These are phyloP conservation scores for Nigrospora oryzae DNA, from an alignment of 2,329 filamentous ascomycete species.

Conservation along the genomic window DNA sequence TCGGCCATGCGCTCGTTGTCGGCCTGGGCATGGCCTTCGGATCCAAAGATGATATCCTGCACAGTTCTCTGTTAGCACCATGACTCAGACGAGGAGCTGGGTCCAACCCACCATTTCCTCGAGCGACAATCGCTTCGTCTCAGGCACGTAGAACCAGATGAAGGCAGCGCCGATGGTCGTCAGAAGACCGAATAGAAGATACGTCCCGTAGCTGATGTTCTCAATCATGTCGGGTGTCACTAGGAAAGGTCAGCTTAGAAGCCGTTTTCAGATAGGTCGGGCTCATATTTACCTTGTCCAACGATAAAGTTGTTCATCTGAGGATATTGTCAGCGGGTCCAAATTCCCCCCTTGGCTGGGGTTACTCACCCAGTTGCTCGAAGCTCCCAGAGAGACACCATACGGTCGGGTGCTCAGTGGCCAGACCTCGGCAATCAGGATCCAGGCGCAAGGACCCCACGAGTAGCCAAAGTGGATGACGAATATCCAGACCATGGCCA, in stretches of 20 bases:
- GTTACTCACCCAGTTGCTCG: conserved; percentile 49
- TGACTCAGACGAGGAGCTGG: no score
- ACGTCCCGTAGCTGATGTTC: conserved; percentile 60
- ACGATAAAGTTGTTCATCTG: no score
- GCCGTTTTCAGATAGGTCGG: no score
- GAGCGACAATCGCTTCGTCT: conserved; percentile 54
- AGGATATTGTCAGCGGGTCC: neutral
- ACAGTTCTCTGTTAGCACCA: neutral
- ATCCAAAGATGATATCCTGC: conserved; percentile 60
- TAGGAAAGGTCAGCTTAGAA: neutral
- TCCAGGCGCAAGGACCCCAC: conserved; percentile 70
- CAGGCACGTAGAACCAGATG: conserved; percentile 56
- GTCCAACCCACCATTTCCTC: conserved; percentile 48
- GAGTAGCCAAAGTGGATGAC: conserved; percentile 68
- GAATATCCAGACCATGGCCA: conserved; percentile 65
- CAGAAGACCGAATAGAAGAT: conserved; percentile 60
- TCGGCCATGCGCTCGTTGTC: conserved; percentile 65
- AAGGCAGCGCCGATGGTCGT: conserved; percentile 54
- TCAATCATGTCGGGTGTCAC: conserved; percentile 62
- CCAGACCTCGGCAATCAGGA: conserved; percentile 68
- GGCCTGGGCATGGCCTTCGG: conserved; percentile 55
- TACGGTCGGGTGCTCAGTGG: conserved; percentile 62
- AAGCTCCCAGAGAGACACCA: conserved; percentile 60
- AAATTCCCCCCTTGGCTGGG: neutral
- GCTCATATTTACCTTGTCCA: no score